Base-by-base conservation (phyloP, 371 early-diverging fungal genomes). In the Mucor plumbeus region DNA sequence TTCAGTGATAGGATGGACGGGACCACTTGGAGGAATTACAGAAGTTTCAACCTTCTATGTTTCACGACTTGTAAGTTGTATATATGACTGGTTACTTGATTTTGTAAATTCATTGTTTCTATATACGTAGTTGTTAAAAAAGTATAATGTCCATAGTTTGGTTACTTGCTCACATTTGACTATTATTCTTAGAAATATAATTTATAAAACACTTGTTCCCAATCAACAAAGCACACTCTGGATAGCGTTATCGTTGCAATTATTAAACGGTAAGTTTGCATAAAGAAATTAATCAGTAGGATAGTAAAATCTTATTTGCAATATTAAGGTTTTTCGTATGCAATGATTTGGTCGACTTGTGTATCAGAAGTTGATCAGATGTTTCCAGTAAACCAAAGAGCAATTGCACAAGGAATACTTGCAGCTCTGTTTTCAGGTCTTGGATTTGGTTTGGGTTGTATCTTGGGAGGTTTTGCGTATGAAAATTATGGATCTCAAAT, bases 21-120 rank as follows among this genome's bases (percentile, higher is more conserved):
- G 82, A 11, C 82, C 82, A 19, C 67, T 81, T 31, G 79, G 74
- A 39, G 82, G 82, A 38, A 41, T 81, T 14, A 73, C 77, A 5
- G 82, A 81, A 70, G 79, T 81, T 8, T 62, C 71, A 1, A 81
- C 79, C 1, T 81, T 81, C 54, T 81, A 77, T 68, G 48, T 78
- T 17, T 81, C 82, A 3, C 71, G 75, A 26, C 57, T 73, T 69
- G 82, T 79, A 70, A 68, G 55, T 54, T 55, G 39, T 14, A 11
- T 10, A n/a, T 9, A 1, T 15, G 4, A 26, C 3, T 1, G 26
- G 3, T 26, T 26, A 26, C 3, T 26, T 19, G 21, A 4, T 5
- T 56, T 43, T 56, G 7, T 57, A 26, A 26, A 10, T 15, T 15
- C 3, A 9, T 21, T 33, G 13, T 6, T 15, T 55, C 35, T 15